A percentile compares a stretch with the other conserved stretches of the same genome.
These are phyloP conservation scores for Aspergillus amoenus DNA, from an alignment of 2,329 filamentous ascomycete genomes.

Conservation along the genomic window DNA sequence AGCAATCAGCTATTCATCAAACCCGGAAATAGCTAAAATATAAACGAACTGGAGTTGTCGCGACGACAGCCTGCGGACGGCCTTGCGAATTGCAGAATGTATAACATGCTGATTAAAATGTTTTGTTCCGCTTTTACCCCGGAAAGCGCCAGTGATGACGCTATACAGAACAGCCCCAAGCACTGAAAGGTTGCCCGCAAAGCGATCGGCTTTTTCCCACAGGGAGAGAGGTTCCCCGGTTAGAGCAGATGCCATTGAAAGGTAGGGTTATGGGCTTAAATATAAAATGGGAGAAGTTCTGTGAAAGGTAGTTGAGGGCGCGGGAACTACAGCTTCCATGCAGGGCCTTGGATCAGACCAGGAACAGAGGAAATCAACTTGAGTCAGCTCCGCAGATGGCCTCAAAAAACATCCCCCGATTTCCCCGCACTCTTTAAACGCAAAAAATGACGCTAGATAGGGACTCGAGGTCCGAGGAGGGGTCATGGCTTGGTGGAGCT, in stretches of 20 bases:
- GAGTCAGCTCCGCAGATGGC: neutral
- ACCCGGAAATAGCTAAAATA: neutral
- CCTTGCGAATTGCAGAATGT: constrained; percentile 31
- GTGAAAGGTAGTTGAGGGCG: neutral
- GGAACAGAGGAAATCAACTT: neutral
- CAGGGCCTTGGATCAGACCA: neutral
- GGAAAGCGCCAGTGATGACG: constrained; percentile 38
- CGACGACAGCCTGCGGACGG: constrained; percentile 22
- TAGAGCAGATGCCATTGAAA: constrained; percentile 15
- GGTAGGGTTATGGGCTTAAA: neutral
- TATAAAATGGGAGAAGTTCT: neutral
- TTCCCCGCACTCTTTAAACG: neutral
- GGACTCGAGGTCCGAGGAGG: neutral
- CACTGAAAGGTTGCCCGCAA: constrained; percentile 27
- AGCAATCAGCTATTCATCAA: neutral
- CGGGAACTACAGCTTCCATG: neutral
- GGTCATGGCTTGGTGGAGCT: neutral
- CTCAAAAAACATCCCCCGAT: too few species aligned
- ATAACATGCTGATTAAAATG: constrained; percentile 37
- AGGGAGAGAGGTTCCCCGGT: constrained; percentile 26
- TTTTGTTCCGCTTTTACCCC: constrained; percentile 37
- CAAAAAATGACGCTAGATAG: neutral
- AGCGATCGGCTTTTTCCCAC: constrained; percentile 35
- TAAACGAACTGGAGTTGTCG: constrained; percentile 34
- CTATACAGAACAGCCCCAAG: constrained; percentile 27